A percentile compares a stretch with the other conserved stretches of the same genome.
Conservation (phyloP, 2,329 filamentous ascomycete species). For the Colletotrichum phormii region DNA sequence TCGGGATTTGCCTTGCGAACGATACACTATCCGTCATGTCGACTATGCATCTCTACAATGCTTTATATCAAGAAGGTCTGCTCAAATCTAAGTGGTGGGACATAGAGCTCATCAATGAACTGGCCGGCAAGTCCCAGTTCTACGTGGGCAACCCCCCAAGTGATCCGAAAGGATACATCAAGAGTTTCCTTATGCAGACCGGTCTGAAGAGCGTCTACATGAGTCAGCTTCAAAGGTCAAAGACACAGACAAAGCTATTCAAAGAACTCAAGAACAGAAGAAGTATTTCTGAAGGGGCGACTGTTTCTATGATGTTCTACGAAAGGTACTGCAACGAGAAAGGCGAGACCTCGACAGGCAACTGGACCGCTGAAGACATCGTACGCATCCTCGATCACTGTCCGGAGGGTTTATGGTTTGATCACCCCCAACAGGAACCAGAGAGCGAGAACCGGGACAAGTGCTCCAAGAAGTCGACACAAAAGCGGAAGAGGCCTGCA, state of each 20-base stretch:
- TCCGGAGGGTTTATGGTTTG: not conserved
- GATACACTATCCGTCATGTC: not conserved
- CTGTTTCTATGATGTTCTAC: not conserved
- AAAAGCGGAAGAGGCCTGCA: not conserved
- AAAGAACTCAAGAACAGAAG: not conserved
- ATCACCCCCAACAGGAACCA: not conserved
- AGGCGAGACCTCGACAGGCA: not conserved
- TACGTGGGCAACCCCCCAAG: not conserved
- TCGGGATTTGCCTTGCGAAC: not conserved
- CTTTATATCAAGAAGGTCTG: not conserved
- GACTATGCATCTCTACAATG: not conserved
- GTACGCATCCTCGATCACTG: not conserved
- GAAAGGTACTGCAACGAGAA: not conserved
- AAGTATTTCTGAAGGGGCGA: not conserved
- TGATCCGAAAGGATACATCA: not conserved
- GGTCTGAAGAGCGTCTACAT: not conserved
- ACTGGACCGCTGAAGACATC: not conserved
- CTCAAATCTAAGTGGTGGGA: not conserved
- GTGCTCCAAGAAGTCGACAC: not conserved
- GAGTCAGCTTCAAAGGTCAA: not conserved
- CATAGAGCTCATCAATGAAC: not conserved
- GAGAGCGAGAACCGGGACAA: not conserved
- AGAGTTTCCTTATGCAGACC: not conserved
- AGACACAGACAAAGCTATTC: not conserved
- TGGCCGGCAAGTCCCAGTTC: not conserved